Conservation (phyloP, 2,329 filamentous ascomycete genomes). For the Ilyonectria mors-panacis region DNA sequence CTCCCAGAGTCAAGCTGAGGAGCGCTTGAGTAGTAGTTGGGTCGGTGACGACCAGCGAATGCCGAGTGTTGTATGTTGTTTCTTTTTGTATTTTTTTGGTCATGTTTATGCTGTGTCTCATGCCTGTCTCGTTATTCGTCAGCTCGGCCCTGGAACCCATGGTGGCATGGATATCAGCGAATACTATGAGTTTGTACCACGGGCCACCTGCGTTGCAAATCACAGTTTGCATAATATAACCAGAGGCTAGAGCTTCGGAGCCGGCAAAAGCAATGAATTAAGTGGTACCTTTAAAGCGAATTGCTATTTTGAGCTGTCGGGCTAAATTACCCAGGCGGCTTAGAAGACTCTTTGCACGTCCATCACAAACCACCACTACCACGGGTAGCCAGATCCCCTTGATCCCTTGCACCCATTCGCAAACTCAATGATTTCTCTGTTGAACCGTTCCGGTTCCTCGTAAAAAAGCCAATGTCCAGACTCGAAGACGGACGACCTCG, state of each 20-base stretch:
- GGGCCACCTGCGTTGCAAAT: slow-evolving; percentile 12
- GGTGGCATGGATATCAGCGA: background rate
- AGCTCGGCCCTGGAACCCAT: background rate
- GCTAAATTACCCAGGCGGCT: background rate
- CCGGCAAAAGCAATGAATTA: slow-evolving; percentile 4
- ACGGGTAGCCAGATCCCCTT: background rate
- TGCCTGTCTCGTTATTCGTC: background rate
- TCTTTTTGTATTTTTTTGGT: background rate
- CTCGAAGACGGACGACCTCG: slow-evolving; percentile 42
- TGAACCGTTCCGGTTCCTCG: slow-evolving; percentile 46
- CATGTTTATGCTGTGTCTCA: background rate
- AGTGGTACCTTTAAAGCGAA: slow-evolving; percentile 6
- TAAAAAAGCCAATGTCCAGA: slow-evolving; percentile 49
- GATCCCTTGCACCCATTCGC: slow-evolving; percentile 31
- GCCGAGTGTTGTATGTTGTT: slow-evolving; percentile 25
- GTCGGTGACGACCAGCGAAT: slow-evolving; percentile 25
- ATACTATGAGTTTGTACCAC: background rate
- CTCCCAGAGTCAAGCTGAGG: slow-evolving; percentile 21
- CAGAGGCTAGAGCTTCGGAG: slow-evolving; percentile 2
- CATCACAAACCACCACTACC: background rate
- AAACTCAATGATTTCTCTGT: slow-evolving; percentile 44
- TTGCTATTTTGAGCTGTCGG: slow-evolving; percentile 1
- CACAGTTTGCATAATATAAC: slow-evolving; percentile 15
- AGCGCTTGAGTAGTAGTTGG: slow-evolving; percentile 26
- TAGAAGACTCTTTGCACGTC: background rate